Evolutionary conservation across 192 early-diverging fungal genomes (phyloP), one percentile per base, ranked within the genome.

Genomic region (Backusella tuberculispora): DNA sequence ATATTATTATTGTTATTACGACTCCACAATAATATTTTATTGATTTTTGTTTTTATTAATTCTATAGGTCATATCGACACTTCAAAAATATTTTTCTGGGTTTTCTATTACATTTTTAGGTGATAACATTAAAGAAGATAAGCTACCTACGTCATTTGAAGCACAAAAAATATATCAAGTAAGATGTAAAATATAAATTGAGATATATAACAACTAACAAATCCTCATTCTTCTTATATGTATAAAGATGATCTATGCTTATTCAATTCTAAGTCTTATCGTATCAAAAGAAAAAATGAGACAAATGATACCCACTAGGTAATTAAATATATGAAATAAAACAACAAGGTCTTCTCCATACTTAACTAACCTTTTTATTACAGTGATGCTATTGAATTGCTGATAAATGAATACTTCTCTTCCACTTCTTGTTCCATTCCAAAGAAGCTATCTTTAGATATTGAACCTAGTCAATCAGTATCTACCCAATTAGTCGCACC

Each of bases 161-260:
- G 68, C 79, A 4, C 85, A 86, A 68, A 79, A 79, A 12, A 80
- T 83, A 24, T 83, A 87, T 34, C 86, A 87, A 81, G 87, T 86
- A 69, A 53, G 21, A 34, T 41, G 4, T 42, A 42, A n/a, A 41
- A 10, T 26, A 56, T 2, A 63, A 24, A 17, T 5, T 10, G 3
- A 21, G 13, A 24, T 37, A 41, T 66, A 17, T 29, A 24, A 19
- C 53, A 44, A 71, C 34, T 34, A 34, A 48, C 4, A 24, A 4
- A n/a, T 29, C 2, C 4, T 37, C 40, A 48, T 48, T 6, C 9
- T 26, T 56, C 15, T 1, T 56, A 15, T 64, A 17, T 43, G 14
- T n/a, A 34, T 42, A n/a, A n/a, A 88, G 85, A 89, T 88, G 85
- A 82, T 89, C 37, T 89, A 85, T 72, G 85, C 88, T 8, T 88